Evolutionary conservation across 129 eudicot genomes (phyloP).

Genomic region (Cynara cardunculus): DNA sequence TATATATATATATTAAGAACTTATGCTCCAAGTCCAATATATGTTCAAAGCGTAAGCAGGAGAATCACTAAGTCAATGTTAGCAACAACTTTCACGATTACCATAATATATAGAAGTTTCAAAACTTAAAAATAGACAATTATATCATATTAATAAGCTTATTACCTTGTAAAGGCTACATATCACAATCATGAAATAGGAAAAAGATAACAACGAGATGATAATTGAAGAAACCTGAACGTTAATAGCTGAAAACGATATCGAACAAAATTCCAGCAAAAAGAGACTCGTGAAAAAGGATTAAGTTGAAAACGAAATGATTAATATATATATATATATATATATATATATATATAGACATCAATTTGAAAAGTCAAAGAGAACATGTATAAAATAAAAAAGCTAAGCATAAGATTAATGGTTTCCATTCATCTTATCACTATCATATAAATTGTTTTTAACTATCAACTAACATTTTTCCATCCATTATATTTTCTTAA

Average conservation of each 20-base stretch:
- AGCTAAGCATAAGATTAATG: not conserved
- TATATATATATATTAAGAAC: no score
- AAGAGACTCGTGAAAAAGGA: not conserved
- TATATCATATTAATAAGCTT: not conserved
- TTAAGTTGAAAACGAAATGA: not conserved
- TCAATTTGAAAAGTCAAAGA: not conserved
- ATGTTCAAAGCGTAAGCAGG: not conserved
- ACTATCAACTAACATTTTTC: not conserved
- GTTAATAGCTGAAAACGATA: not conserved
- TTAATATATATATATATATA: not conserved
- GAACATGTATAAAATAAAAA: not conserved
- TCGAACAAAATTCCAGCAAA: not conserved
- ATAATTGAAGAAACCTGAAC: not conserved
- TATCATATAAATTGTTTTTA: not conserved
- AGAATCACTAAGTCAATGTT: not conserved
- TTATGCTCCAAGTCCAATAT: not conserved
- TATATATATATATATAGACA: not conserved
- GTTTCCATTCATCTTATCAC: constrained; percentile 7
- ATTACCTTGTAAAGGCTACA: not conserved
- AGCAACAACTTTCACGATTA: not conserved
- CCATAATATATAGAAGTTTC: not conserved
- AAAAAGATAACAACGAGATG: not conserved
- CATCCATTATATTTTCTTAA: not conserved
- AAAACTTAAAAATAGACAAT: not conserved
- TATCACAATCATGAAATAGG: not conserved